Evolutionary conservation across 305 asterid genomes (phyloP).

Genomic region (Solanum hybrid): DNA sequence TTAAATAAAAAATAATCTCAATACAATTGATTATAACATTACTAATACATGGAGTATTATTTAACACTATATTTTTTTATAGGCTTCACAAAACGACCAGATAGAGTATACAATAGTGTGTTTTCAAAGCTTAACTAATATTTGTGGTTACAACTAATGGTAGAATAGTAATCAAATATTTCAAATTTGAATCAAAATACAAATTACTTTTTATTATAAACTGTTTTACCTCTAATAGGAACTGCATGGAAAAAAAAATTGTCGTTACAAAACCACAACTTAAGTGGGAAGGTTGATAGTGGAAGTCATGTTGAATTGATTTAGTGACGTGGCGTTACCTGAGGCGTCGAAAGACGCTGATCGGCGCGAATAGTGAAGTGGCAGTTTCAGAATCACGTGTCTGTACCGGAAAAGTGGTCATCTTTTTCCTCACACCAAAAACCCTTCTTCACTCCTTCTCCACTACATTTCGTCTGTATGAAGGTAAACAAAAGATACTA

Average conservation of each 20-base stretch:
- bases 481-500: constrained; percentile 10
- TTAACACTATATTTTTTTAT: not conserved
- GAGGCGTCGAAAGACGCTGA: not conserved
- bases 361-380: constrained; percentile 14
- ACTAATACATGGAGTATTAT: not conserved
- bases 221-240: too few species aligned
- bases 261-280: not conserved
- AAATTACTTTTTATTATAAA: too few species aligned
- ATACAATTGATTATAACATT: too few species aligned
- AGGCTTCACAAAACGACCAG: not conserved
- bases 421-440: not conserved
- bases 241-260: not conserved
- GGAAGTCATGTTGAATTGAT: not conserved
- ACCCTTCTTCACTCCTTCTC: not conserved
- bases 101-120: not conserved
- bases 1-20: too few species aligned
- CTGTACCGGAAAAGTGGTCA: not conserved
- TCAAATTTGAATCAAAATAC: not conserved
- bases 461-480: constrained; percentile 10
- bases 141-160: too few species aligned
- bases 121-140: not conserved
- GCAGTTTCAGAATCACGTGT: constrained; percentile 16
- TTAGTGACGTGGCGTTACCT: constrained; percentile 8
- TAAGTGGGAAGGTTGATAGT: not conserved
- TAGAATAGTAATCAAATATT: too few species aligned